These are phyloP conservation scores for Paramecium octaurelia DNA, from an alignment of 73 alveolate genomes.

Conservation along the genomic window DNA sequence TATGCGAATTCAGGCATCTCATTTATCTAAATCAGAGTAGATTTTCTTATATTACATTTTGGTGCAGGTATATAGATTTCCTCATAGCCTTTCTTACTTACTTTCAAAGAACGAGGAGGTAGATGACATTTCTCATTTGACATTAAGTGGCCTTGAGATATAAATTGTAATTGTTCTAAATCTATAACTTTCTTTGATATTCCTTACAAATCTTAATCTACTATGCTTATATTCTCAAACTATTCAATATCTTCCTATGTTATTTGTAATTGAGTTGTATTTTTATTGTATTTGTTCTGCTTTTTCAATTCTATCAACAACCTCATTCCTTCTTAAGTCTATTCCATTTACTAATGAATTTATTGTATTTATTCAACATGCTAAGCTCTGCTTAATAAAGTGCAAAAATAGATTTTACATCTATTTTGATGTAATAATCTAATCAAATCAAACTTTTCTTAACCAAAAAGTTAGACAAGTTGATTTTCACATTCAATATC, in stretches of 20 bases:
- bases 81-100: conserved; percentile 89
- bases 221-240: conserved; percentile 39
- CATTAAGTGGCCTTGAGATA: conserved; percentile 81
- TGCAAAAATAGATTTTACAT: conserved; percentile 64
- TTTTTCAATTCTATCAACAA: conserved; percentile 8
- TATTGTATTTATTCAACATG: conserved; percentile 58
- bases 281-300: neutral
- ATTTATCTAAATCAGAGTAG: conserved; percentile 67
- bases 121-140: conserved; percentile 79
- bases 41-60: conserved; percentile 58
- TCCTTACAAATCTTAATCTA: conserved; percentile 8
- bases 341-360: conserved; percentile 56
- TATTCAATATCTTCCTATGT: neutral
- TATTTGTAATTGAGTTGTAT: neutral
- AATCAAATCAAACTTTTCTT: conserved; percentile 65
- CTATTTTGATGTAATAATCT: conserved; percentile 57
- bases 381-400: conserved; percentile 60
- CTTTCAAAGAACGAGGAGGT: conserved; percentile 81
- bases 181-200: conserved; percentile 72
- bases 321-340: conserved; percentile 65
- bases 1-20: conserved; percentile 91
- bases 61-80: conserved; percentile 93
- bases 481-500: conserved; percentile 70
- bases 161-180: conserved; percentile 73
- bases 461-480: conserved; percentile 58